Percentiles rank a stretch among this genome's conserved stretches.
These are phyloP conservation scores for Claviceps maximensis DNA, from an alignment of 2,329 filamentous ascomycete species.

Conservation along the genomic window DNA sequence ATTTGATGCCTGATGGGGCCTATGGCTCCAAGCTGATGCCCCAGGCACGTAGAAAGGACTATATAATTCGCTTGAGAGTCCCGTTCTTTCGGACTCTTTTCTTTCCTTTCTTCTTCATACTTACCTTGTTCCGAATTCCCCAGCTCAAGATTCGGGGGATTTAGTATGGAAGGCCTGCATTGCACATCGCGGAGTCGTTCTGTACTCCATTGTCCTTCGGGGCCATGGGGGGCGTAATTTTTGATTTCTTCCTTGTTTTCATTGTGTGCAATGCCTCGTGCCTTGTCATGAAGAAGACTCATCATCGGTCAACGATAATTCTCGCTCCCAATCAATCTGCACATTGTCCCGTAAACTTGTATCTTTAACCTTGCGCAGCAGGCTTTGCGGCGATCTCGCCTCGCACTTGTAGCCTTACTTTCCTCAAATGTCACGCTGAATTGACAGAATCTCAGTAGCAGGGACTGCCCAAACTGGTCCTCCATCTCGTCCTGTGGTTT, in stretches of 20 bases:
- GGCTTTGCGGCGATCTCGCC: no score
- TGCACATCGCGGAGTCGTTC: conserved; percentile 40
- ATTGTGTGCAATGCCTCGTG: conserved; percentile 27
- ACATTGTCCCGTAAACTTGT: no score
- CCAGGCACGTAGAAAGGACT: conserved; percentile 14
- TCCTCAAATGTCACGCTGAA: no score
- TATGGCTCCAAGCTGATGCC: conserved; percentile 6
- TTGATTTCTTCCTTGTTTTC: conserved; percentile 35
- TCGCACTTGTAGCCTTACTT: no score
- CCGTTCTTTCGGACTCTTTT: conserved; percentile 12
- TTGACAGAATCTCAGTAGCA: no score
- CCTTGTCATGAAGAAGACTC: conserved; percentile 32
- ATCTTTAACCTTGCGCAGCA: no score
- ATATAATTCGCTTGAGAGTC: conserved; percentile 18
- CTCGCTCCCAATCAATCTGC: no score
- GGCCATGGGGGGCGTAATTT: conserved; percentile 41
- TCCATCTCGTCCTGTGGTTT: no score
- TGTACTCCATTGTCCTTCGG: conserved; percentile 39
- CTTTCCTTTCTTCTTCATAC: conserved; percentile 34
- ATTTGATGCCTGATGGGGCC: conserved; percentile 4
- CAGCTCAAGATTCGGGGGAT: conserved; percentile 31
- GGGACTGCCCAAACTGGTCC: no score
- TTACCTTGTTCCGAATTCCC: conserved; percentile 36
- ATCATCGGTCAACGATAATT: no score
- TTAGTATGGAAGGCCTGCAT: conserved; percentile 38